Evolutionary conservation across 208 protist species (phyloP).

Genomic region (Trypanosoma vivax): DNA sequence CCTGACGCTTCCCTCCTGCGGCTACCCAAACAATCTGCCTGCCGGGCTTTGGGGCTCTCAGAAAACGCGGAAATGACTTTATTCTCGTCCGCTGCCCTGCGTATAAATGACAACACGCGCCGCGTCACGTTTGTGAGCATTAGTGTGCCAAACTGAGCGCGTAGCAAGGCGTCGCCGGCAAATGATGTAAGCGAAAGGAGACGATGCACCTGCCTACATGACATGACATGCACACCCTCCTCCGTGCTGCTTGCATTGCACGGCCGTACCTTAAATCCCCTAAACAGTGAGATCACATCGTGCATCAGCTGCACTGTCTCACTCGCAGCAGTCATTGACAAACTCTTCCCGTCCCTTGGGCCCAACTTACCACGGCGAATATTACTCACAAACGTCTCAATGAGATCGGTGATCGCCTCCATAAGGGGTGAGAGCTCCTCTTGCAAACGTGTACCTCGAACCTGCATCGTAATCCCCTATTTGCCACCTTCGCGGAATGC

Average conservation of each 20-base stretch:
- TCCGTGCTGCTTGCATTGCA: constrained; percentile 29
- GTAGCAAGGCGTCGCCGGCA: constrained; percentile 49
- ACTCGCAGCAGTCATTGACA: constrained; percentile 58
- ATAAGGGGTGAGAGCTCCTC: constrained; percentile 25
- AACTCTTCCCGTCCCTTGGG: constrained; percentile 27
- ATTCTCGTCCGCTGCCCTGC: constrained; percentile 44
- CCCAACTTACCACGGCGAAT: constrained; percentile 39
- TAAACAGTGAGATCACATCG: constrained; percentile 47
- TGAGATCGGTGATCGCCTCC: constrained; percentile 30
- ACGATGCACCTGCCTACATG: constrained; percentile 38
- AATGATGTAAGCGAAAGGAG: constrained; percentile 51
- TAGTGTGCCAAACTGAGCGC: constrained; percentile 61
- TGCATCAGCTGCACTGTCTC: constrained; percentile 50
- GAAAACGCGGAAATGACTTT: constrained; percentile 34
- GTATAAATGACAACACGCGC: constrained; percentile 71
- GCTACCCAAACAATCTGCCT: constrained; percentile 22
- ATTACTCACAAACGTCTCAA: constrained; percentile 62
- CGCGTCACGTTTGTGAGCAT: constrained; percentile 83
- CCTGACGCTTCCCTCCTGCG: neutral
- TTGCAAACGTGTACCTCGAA: neutral
- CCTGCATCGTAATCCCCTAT: neutral
- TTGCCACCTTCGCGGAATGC: no score
- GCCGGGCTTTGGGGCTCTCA: constrained; percentile 34
- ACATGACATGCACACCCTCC: constrained; percentile 43
- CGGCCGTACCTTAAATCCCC: constrained; percentile 25